Base-by-base conservation (phyloP, 257 asterid genomes). In the Cordia subcordata region DNA sequence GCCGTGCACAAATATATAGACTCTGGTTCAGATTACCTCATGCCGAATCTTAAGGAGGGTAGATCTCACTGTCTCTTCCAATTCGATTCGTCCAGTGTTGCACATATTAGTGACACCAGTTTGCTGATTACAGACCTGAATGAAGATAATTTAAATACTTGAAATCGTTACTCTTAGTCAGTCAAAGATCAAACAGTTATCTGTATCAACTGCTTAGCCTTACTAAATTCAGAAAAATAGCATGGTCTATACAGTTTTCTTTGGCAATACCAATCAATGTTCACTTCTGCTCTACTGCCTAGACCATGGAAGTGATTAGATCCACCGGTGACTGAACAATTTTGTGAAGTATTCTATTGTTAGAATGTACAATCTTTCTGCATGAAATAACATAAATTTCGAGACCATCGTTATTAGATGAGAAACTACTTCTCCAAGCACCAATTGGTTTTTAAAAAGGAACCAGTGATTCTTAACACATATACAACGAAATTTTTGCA, bases 31-130 rank as follows among this genome's bases (percentile, higher is more conserved):
- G 21, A 60, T 62, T 62, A 81, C 95, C 95, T 81, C 78, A 10
- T 75, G 72, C 38, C 93, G 80, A 60, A 85, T 76, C 80, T 69
- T 75, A 76, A 52, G 68, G 14, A 83, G 71, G 72, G 71, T 63
- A 38, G 68, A 45, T 65, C 78, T 78, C 62, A 77, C 54, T 4
- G 86, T 75, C 58, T 76, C 85, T 27, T 72, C 71, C 9, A 76
- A 61, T 32, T 76, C 77, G 21, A 35, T 61, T 13, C 72, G 68
- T 64, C 77, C 85, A 23, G 60, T 35, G 60, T 55, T 44, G 18
- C 62, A 49, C 10, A 68, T 46, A 46, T 21, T 60, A 40, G 16
- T 23, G 57, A 50, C 77, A 64, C 37, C 63, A 16, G 17, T 22
- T 46, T 57, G 69, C 4, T 71, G 77, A 61, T 60, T 68, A 40